Conservation (phyloP, 176 grass and related monocot genomes). For the Carex littledalei region DNA sequence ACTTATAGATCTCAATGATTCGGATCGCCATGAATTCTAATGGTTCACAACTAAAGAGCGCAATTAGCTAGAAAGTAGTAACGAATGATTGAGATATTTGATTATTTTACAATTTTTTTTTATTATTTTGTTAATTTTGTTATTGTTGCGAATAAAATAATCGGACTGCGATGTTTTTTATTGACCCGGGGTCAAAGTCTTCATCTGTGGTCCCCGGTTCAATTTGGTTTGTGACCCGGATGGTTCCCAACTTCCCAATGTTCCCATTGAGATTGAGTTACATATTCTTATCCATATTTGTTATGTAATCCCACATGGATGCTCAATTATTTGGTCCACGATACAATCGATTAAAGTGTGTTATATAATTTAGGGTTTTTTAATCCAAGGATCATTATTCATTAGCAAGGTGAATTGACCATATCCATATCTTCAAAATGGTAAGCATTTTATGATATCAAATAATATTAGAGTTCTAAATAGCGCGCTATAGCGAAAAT, state of each 20-base stretch:
- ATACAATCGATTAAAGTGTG: background rate
- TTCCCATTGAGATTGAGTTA: too few relatives aligned
- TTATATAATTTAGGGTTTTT: too few relatives aligned
- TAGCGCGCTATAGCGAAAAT: too few relatives aligned
- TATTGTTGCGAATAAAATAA: background rate
- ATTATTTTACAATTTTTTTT: background rate
- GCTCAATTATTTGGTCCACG: background rate
- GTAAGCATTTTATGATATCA: background rate
- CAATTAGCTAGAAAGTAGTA: too few relatives aligned
- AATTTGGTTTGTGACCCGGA: background rate
- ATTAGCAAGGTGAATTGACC: background rate
- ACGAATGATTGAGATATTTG: too few relatives aligned
- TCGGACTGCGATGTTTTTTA: background rate
- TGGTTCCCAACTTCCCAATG: background rate
- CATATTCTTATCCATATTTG: background rate
- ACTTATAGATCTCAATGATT: too few relatives aligned
- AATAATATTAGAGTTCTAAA: background rate
- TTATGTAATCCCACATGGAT: background rate
- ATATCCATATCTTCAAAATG: background rate
- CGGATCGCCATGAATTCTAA: too few relatives aligned
- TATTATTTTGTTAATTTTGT: background rate
- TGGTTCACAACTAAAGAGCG: too few relatives aligned
- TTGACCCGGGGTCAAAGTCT: constrained; percentile 8
- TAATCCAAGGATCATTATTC: background rate
- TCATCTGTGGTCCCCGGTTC: background rate